A percentile compares a stretch with the other conserved stretches of the same genome.
Evolutionary conservation across 2,329 filamentous ascomycete species (phyloP).

Genomic region (Venturia effusa): DNA sequence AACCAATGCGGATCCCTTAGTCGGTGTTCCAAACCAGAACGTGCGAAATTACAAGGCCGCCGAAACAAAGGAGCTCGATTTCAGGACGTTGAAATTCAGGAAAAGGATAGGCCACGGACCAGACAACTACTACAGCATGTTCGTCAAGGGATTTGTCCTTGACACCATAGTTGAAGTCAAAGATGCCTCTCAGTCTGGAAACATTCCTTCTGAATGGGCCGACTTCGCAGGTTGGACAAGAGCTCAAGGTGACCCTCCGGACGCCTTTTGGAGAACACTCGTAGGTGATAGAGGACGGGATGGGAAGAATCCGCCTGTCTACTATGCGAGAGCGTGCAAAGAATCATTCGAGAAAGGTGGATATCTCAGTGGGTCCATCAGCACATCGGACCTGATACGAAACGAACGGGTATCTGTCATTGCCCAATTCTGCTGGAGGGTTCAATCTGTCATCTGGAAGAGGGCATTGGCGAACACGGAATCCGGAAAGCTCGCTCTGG

Average conservation of each 20-base stretch:
- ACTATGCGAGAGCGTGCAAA: slow-evolving; percentile 4
- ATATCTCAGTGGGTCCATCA: not conserved
- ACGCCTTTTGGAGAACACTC: slow-evolving; percentile 7
- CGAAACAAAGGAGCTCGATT: slow-evolving; percentile 13
- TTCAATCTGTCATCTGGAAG: slow-evolving; percentile 12
- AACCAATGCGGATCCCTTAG: slow-evolving; percentile 26
- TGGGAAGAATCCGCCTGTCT: slow-evolving; percentile 2
- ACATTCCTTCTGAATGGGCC: slow-evolving; percentile 6
- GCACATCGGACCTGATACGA: slow-evolving; percentile 4
- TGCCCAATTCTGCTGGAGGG: slow-evolving; percentile 5
- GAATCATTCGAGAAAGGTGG: slow-evolving; percentile 8
- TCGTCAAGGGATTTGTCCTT: slow-evolving; percentile 6
- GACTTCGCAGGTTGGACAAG: not conserved
- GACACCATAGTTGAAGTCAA: not conserved
- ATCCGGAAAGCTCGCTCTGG: not conserved
- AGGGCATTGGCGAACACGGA: slow-evolving; percentile 4
- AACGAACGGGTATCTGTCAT: not conserved
- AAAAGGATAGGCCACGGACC: slow-evolving; percentile 14
- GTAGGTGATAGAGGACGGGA: slow-evolving; percentile 2
- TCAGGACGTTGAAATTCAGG: slow-evolving; percentile 1
- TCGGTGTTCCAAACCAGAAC: slow-evolving; percentile 19
- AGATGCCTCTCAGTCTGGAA: slow-evolving; percentile 5
- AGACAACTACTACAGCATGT: slow-evolving; percentile 6
- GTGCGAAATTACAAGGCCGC: slow-evolving; percentile 24
- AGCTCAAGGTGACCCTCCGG: slow-evolving; percentile 19